Evolutionary conservation across 2,329 filamentous ascomycete genomes (phyloP).

Genomic region (Elsinoe ampelina): DNA sequence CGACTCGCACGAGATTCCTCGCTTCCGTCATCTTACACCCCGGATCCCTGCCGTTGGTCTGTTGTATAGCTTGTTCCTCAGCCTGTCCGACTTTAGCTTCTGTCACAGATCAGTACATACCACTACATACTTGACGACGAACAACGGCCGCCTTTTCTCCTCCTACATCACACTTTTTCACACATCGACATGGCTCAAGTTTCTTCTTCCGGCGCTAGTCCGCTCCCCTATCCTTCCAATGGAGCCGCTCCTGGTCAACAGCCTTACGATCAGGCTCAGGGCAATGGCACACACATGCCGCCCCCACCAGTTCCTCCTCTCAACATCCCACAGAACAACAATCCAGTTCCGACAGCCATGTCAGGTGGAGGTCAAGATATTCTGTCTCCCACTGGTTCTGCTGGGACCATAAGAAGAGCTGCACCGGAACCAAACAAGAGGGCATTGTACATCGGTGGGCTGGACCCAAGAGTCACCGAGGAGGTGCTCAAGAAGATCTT

Average conservation of each 20-base stretch:
- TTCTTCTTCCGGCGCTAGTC: conserved; percentile 50
- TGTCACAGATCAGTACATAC: neutral
- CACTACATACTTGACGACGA: conserved; percentile 10
- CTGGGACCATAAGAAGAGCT: conserved; percentile 74
- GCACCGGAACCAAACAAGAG: conserved; percentile 98
- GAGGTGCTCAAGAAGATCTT: conserved; percentile 96
- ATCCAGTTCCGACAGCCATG: conserved; percentile 85
- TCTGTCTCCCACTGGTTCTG: conserved; percentile 76
- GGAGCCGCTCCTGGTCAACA: conserved; percentile 59
- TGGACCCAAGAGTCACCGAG: conserved; percentile 91
- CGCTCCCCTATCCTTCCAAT: conserved; percentile 60
- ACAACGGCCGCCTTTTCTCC: conserved; percentile 64
- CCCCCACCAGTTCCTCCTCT: conserved; percentile 76
- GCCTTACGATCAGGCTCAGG: conserved; percentile 55
- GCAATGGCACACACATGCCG: conserved; percentile 65
- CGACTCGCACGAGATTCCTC: conserved; percentile 1
- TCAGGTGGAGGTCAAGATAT: conserved; percentile 52
- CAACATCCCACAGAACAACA: conserved; percentile 90
- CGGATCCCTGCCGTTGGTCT: conserved; percentile 3
- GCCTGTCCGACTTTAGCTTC: neutral
- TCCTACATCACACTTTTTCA: neutral
- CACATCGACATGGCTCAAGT: conserved; percentile 65
- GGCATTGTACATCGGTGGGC: conserved; percentile 86
- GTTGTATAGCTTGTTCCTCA: conserved; percentile 9
- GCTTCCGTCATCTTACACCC: neutral